Conservation (phyloP, 2,329 filamentous ascomycete species). For the Colletotrichum sp. region DNA sequence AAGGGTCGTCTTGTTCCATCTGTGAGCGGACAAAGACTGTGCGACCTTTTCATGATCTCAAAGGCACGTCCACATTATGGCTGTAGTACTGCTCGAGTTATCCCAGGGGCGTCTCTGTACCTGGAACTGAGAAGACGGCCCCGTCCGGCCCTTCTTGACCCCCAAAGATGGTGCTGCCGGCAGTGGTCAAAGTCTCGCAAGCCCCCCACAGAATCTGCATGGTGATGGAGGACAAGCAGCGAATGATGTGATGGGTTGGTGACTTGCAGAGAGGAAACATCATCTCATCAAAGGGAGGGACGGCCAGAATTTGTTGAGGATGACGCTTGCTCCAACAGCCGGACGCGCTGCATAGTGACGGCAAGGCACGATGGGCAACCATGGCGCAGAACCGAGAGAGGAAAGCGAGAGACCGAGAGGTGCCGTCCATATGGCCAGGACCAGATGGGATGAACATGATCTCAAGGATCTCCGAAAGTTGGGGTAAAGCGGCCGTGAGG, state of each 20-base stretch:
- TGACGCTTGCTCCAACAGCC: background rate
- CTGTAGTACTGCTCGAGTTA: background rate
- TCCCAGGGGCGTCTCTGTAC: background rate
- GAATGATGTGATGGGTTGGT: background rate
- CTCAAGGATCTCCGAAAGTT: background rate
- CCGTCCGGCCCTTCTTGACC: background rate
- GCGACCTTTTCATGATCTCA: background rate
- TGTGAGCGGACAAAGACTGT: background rate
- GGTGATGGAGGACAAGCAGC: background rate
- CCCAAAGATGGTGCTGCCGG: background rate
- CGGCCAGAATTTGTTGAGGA: background rate
- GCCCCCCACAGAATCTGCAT: conserved; percentile 8
- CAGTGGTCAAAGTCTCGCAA: background rate
- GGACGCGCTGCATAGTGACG: background rate
- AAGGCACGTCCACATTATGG: background rate
- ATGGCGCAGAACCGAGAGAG: background rate
- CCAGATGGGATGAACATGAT: background rate
- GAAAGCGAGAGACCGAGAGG: background rate
- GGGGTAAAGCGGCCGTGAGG: background rate
- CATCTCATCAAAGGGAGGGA: background rate
- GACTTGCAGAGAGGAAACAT: conserved; percentile 13
- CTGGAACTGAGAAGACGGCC: background rate
- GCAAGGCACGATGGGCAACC: background rate
- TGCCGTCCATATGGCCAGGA: background rate
- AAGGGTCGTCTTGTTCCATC: background rate